A percentile compares a stretch with the other conserved stretches of the same genome.
These are phyloP conservation scores for Tylopilus sp. DNA, from an alignment of 768 basidiomycete species.

Conservation along the genomic window DNA sequence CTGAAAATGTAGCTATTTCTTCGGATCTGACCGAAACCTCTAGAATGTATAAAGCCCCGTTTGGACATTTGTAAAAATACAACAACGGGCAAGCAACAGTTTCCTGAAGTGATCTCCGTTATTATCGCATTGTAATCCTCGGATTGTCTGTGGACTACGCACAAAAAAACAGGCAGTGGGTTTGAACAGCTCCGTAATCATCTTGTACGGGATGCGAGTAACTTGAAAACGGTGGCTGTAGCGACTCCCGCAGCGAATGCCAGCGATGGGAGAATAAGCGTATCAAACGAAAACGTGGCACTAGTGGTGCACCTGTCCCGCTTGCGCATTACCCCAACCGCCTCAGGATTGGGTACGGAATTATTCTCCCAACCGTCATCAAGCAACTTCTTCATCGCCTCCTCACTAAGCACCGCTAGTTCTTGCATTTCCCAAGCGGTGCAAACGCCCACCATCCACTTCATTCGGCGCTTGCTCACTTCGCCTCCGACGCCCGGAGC, in stretches of 20 bases:
- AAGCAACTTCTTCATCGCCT: conserved; percentile 59
- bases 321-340: conserved; percentile 35
- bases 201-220: conserved; percentile 31
- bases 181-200: conserved; percentile 14
- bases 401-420: conserved; percentile 65
- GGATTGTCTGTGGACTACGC: not conserved
- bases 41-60: not conserved
- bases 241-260: conserved; percentile 44
- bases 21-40: not conserved
- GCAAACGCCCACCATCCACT: conserved; percentile 87
- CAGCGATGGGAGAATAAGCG: conserved; percentile 30
- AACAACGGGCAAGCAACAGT: not conserved
- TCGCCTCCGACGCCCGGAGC: conserved; percentile 82
- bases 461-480: conserved; percentile 78
- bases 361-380: conserved; percentile 85
- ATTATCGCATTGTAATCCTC: not conserved
- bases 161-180: conserved; percentile 4
- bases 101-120: not conserved
- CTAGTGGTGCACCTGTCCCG: conserved; percentile 2
- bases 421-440: conserved; percentile 84
- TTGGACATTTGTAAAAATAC: not conserved
- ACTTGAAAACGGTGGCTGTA: conserved; percentile 33
- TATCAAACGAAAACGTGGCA: conserved; percentile 5
- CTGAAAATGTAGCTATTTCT: not conserved
- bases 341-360: conserved; percentile 42